Percentiles rank a stretch among this genome's conserved stretches.
phyloP scores from a whole-genome alignment of 1,284 basidiomycete species.

The Schizopora paradoxa region DNA sequence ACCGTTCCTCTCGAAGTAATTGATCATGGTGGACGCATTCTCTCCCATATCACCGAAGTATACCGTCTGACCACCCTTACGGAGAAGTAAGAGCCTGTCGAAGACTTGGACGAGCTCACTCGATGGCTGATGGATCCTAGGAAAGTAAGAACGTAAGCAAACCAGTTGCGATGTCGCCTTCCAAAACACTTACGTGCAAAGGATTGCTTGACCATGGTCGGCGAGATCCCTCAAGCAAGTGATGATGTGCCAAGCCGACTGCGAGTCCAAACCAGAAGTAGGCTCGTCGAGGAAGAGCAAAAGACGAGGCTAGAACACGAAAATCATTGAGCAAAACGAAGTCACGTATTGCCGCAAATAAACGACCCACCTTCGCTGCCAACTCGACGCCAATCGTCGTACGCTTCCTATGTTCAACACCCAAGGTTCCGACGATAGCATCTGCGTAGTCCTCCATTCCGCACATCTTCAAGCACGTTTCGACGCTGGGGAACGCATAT shows the following conservation, averaged over 20 bases:
- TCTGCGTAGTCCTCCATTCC: slow-evolving; percentile 68
- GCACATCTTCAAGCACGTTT: slow-evolving; percentile 74
- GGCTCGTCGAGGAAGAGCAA: slow-evolving; percentile 82
- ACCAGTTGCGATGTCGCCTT: no score
- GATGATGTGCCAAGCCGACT: slow-evolving; percentile 84
- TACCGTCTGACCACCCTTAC: slow-evolving; percentile 67
- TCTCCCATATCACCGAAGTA: slow-evolving; percentile 74
- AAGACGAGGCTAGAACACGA: slow-evolving; percentile 67
- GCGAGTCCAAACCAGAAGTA: slow-evolving; percentile 83
- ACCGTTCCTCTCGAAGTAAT: slow-evolving; percentile 68
- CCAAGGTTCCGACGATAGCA: slow-evolving; percentile 70
- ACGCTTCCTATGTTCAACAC: slow-evolving; percentile 74
- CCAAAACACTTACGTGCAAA: no score
- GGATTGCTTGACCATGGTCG: slow-evolving; percentile 71
- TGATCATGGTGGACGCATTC: slow-evolving; percentile 48
- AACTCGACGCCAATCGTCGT: slow-evolving; percentile 81
- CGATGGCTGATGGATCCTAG: slow-evolving; percentile 59
- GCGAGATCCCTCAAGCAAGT: slow-evolving; percentile 77
- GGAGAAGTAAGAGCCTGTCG: slow-evolving; percentile 50
- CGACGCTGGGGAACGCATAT: slow-evolving; percentile 45
- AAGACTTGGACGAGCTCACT: slow-evolving; percentile 70
- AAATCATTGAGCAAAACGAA: no score
- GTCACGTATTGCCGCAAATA: no score
- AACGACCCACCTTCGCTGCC: no score
- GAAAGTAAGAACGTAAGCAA: no score